Conservation (phyloP, 2,329 filamentous ascomycete species). For the Epichloe hybrida region DNA sequence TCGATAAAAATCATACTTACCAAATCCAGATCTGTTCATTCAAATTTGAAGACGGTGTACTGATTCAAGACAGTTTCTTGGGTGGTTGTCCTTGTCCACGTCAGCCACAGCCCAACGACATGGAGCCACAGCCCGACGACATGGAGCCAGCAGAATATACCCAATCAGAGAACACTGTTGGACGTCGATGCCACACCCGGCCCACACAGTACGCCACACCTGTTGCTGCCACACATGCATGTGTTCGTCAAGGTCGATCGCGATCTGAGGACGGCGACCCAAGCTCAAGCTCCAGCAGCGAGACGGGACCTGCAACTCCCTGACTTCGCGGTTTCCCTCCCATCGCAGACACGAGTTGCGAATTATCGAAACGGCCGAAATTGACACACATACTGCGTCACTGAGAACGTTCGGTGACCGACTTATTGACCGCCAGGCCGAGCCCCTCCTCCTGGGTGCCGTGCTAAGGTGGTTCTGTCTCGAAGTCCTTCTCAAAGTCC, state of each 20-base stretch:
- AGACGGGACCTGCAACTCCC: neutral
- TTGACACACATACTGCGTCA: neutral
- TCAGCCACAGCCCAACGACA: neutral
- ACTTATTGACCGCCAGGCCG: constrained; percentile 3
- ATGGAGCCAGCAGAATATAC: neutral
- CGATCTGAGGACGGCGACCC: neutral
- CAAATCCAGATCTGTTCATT: too few relatives aligned
- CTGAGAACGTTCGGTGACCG: neutral
- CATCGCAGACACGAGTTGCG: neutral
- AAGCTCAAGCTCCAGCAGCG: neutral
- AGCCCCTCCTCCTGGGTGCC: constrained; percentile 4
- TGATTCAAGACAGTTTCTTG: too few relatives aligned
- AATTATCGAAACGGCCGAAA: neutral
- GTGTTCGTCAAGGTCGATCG: neutral
- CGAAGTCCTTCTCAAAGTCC: neutral
- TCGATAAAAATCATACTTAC: too few relatives aligned
- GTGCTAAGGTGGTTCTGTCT: constrained; percentile 1
- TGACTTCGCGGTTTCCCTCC: too few relatives aligned
- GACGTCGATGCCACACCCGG: neutral
- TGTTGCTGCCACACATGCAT: neutral
- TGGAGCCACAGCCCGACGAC: neutral
- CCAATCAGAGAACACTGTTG: neutral
- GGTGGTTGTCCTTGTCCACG: neutral
- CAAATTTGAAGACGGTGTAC: too few relatives aligned
- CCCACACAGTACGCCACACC: neutral